Base-by-base conservation (phyloP, 192 early-diverging fungal genomes). In the Podila clonocystis region DNA sequence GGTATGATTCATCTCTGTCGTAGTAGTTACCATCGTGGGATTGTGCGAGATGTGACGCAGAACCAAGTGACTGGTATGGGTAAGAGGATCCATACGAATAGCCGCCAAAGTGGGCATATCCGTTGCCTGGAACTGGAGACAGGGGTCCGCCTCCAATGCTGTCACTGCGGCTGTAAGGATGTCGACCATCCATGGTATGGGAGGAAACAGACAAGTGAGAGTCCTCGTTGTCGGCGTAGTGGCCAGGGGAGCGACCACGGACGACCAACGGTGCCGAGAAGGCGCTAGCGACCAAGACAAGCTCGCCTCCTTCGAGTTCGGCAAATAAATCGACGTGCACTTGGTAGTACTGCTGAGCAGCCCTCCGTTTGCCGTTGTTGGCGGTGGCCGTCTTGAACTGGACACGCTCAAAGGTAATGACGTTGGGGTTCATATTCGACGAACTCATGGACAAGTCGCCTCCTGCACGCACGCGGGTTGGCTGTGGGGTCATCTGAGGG, bases 331-430 rank as follows among this genome's bases (percentile, higher is more conserved):
- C 92, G 1, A 96, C 90, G 26, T 88, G 76, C 48, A 98, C 86
- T 24, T 91, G 87, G 71, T 97, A 96, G 85, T 97, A 97, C 75
- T 99, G 97, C 82, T 99, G 97, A 11, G 96, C 95, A 17, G 94
- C 95, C 24, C 94, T 87, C 58, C 97, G 91, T 80, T 96, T 96
- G 62, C 95, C 95, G 71, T 97, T 98, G 82, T 98, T 99, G 29
- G 95, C 95, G 0, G 97, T 99, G 24, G 97, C 97, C 0, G 93
- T 93, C 72, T 98, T 98, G 91, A 99, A 99, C 86, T 99, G 97
- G 41, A 99, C 87, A 36, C 97, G 89, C 67, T 99, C 96, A 78
- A 95, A 99, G 48, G 94, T 94, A 9, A 92, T 90, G 0, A 89
- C 85, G 31, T 85, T 83, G 52, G 85, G 70, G 50, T 87, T 87